Evolutionary conservation across 768 basidiomycete genomes (phyloP).

Genomic region (Tubosaeta sp.): DNA sequence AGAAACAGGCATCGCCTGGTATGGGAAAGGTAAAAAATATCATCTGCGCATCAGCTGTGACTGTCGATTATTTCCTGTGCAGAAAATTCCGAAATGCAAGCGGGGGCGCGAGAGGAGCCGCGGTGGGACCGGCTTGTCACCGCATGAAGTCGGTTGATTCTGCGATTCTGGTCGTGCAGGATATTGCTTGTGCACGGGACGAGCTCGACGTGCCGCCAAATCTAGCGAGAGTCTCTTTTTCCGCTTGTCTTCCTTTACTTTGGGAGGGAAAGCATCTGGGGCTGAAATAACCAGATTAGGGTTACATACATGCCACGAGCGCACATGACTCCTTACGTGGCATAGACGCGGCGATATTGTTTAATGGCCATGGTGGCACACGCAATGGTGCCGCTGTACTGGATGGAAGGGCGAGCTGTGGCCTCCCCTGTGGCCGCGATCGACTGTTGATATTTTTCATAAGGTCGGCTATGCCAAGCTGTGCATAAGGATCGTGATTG

Average conservation of each 20-base stretch:
- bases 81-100: conserved; percentile 36
- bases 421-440: conserved; percentile 13
- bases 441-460: conserved; percentile 16
- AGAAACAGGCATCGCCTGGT: neutral
- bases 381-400: conserved; percentile 9
- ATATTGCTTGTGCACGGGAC: conserved; percentile 26
- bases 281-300: conserved; percentile 28
- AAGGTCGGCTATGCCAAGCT: conserved; percentile 33
- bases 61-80: conserved; percentile 28
- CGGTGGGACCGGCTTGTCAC: conserved; percentile 7
- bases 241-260: conserved; percentile 14
- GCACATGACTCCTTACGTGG: conserved; percentile 31
- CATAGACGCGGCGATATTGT: conserved; percentile 30
- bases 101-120: conserved; percentile 15
- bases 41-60: conserved; percentile 11
- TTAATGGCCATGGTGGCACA: conserved; percentile 24
- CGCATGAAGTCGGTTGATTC: neutral
- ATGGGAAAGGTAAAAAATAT: neutral
- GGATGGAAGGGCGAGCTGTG: conserved; percentile 16
- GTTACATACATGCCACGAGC: neutral
- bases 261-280: conserved; percentile 34
- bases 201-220: conserved; percentile 13
- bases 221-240: conserved; percentile 9
- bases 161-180: conserved; percentile 12
- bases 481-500: conserved; percentile 28